These are phyloP conservation scores for Stagonosporopsis tanaceti DNA, from an alignment of 2,329 filamentous ascomycete genomes.

Conservation along the genomic window DNA sequence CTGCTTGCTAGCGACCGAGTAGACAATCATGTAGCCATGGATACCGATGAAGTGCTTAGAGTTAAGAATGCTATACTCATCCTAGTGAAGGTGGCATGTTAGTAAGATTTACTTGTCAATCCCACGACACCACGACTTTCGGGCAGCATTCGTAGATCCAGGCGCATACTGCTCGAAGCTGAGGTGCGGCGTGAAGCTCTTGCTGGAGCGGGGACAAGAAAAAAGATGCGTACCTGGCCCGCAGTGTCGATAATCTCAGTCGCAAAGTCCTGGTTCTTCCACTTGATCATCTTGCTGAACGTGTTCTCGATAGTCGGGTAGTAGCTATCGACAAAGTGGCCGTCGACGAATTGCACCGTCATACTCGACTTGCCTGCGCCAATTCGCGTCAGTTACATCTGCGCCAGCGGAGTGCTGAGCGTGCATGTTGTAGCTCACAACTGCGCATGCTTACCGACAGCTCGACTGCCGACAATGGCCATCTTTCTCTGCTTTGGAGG, in stretches of 20 bases:
- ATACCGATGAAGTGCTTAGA: conserved; percentile 99
- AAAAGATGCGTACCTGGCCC: conserved; percentile 72
- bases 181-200: conserved; percentile 25
- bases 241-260: conserved; percentile 99
- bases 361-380: conserved; percentile 90
- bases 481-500: conserved; percentile 91
- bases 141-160: neutral
- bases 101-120: conserved; percentile 22
- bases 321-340: conserved; percentile 98
- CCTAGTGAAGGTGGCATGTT: conserved; percentile 60
- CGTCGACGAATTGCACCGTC: conserved; percentile 95
- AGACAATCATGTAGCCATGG: conserved; percentile 98
- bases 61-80: conserved; percentile 98
- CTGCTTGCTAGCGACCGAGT: conserved; percentile 92
- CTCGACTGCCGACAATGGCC: conserved; percentile 92
- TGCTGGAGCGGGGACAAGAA: conserved; percentile 24
- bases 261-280: conserved; percentile 90
- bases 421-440: conserved; percentile 27
- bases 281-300: conserved; percentile 93
- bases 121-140: neutral
- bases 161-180: conserved; percentile 4
- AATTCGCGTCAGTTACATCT: conserved; percentile 20
- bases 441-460: conserved; percentile 71
- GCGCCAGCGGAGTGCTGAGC: neutral
- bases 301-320: conserved; percentile 99